Percentiles rank a stretch among this genome's conserved stretches.
phyloP scores from a whole-genome alignment of 495 filamentous ascomycete species.

The Penicillium subrubescens region DNA sequence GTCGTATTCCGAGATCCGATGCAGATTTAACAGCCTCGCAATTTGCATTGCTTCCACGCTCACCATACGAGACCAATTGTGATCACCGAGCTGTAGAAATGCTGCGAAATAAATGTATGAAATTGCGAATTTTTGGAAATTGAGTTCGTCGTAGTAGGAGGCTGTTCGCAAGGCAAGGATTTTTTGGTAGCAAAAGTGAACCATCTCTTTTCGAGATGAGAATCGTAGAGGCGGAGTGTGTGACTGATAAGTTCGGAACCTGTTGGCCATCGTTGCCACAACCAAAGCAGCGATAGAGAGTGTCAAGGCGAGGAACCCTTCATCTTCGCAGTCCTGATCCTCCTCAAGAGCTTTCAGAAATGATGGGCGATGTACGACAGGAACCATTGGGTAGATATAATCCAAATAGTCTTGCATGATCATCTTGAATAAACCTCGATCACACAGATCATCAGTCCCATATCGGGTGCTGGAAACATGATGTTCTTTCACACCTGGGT shows the following conservation, averaged over 20 bases:
- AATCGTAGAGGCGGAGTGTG: no score
- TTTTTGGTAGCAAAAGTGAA: no score
- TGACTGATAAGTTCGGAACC: not conserved
- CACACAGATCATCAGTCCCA: not conserved
- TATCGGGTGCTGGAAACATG: no score
- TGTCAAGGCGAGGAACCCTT: constrained; percentile 18
- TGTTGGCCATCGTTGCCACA: constrained; percentile 27
- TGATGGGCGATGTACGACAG: no score
- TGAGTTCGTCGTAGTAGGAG: no score
- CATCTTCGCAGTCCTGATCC: constrained; percentile 20
- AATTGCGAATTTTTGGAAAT: constrained; percentile 22
- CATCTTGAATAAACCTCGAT: not conserved
- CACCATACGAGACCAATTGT: constrained; percentile 28
- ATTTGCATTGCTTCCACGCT: constrained; percentile 30
- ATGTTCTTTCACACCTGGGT: no score
- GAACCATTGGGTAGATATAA: not conserved
- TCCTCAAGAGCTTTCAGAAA: not conserved
- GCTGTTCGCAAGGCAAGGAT: no score
- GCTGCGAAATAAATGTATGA: constrained; percentile 25
- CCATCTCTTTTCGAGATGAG: no score
- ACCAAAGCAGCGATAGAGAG: constrained; percentile 23
- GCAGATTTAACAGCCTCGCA: constrained; percentile 25
- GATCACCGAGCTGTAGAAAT: constrained; percentile 20
- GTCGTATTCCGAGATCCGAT: constrained; percentile 11
- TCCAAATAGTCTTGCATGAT: not conserved